Evolutionary conservation across 2,329 filamentous ascomycete species (phyloP), one percentile per base, ranked within the genome.

Genomic region (Calonectria fujianensis): DNA sequence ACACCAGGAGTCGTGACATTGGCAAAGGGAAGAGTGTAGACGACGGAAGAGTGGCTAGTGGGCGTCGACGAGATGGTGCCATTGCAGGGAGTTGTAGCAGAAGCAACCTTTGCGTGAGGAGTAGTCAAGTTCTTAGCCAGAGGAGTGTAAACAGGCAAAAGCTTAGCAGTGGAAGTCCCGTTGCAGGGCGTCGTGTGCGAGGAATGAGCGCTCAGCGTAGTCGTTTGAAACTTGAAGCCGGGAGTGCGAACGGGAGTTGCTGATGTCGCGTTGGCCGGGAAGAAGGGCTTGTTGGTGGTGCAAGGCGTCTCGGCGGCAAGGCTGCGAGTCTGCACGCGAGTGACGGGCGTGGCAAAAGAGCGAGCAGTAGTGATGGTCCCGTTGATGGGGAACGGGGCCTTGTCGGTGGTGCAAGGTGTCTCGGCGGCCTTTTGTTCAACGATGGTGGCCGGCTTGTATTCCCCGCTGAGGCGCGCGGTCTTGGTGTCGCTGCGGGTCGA

Each of bases 251-350:
- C 31, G 10, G 59, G 29, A 31, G 9, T 31, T 27, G 29, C 29
- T 4, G 70, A 48, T 4, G 70, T 67, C 70, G 51, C 29, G 2
- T 68, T 59, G 7, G 54, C 32, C 31, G n/a, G 65, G 13, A 45
- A 24, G 27, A 29, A 57, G 31, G 71, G 71, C 57, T 73, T 48
- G 16, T 72, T 37, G 27, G 39, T 37, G 27, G 39, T 35, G 27
- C 18, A 54, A 54, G 51, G 24, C 51, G 31, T 54, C 45, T 48
- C 45, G 9, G 8, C 18, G n/a, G 45, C 45, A 24, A 24, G n/a
- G n/a, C 10, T 24, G n/a, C 10, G 20, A 48, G 45, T 48, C 45
- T 24, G 45, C 45, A n/a, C 8, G 45, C 45, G 45, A 13, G 45
- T 48, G 20, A 24, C n/a, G 13, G 45, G 45, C 3, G 45, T 48